Conservation (phyloP, 441 rosid genomes). For the Gossypium gossypioides region DNA sequence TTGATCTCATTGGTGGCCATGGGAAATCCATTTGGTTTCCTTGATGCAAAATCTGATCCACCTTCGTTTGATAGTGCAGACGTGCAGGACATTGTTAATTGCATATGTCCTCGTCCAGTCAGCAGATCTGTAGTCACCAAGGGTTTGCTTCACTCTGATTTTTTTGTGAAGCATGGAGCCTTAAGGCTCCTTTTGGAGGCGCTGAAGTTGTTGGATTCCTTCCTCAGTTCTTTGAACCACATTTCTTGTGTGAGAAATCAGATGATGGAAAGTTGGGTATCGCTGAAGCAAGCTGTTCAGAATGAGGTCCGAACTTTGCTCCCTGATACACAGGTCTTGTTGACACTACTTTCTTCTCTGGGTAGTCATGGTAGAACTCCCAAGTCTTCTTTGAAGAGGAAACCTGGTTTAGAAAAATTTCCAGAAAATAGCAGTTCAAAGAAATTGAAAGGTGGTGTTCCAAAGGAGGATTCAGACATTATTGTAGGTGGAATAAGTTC, state of each 20-base stretch:
- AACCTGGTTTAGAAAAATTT: conserved; percentile 28
- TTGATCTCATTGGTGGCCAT: conserved; percentile 51
- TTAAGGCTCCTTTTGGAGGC: conserved; percentile 72
- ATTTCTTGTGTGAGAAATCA: conserved; percentile 25
- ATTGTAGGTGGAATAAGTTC: conserved; percentile 50
- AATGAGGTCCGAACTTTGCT: conserved; percentile 57
- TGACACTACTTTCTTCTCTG: conserved; percentile 49
- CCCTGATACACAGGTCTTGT: conserved; percentile 77
- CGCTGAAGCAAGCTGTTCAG: conserved; percentile 50
- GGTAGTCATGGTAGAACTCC: conserved; percentile 24
- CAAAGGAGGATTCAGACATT: conserved; percentile 46
- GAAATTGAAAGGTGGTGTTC: conserved; percentile 32
- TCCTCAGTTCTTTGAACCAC: conserved; percentile 34
- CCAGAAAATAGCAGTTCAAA: conserved; percentile 26
- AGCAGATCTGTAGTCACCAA: conserved; percentile 63
- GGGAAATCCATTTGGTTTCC: conserved; percentile 50
- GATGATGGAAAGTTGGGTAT: conserved; percentile 31
- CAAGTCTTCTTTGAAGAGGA: conserved; percentile 41
- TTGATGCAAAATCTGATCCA: conserved; percentile 33
- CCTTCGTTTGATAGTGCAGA: conserved; percentile 35
- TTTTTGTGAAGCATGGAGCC: conserved; percentile 74
- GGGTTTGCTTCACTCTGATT: conserved; percentile 81
- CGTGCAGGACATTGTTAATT: conserved; percentile 52
- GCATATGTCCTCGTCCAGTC: conserved; percentile 67
- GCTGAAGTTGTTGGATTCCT: conserved; percentile 57